Evolutionary conservation across 306 rosid species (phyloP).

Genomic region (Malus sieversii): DNA sequence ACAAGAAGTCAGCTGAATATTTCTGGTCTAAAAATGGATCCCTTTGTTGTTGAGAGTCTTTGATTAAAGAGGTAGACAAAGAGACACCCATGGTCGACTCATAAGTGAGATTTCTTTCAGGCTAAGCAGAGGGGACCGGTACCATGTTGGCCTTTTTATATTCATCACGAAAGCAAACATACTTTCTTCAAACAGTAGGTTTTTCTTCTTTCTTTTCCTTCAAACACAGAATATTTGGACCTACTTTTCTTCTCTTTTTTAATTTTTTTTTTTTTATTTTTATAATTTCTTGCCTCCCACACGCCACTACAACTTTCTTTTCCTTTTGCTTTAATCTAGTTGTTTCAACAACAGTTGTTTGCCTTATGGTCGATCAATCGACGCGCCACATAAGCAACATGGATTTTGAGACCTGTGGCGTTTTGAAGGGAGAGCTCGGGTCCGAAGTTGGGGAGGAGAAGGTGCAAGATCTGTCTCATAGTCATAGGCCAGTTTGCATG

Average conservation of each 20-base stretch:
- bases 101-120: slow-evolving; percentile 22
- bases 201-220: slow-evolving; percentile 3
- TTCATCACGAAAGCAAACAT: slow-evolving; percentile 36
- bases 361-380: neutral
- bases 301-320: slow-evolving; percentile 5
- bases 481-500: neutral
- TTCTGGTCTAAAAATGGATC: slow-evolving; percentile 18
- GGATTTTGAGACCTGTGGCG: neutral
- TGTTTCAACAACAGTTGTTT: neutral
- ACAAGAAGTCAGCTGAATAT: slow-evolving; percentile 8
- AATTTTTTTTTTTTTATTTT: neutral
- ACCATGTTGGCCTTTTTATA: slow-evolving; percentile 25
- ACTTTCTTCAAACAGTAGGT: slow-evolving; percentile 22
- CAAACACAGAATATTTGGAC: slow-evolving; percentile 30
- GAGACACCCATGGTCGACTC: slow-evolving; percentile 42
- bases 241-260: neutral
- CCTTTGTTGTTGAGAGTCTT: neutral
- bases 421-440: neutral
- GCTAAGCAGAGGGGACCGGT: slow-evolving; percentile 3
- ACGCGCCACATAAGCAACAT: neutral
- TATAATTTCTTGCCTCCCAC: slow-evolving; percentile 20
- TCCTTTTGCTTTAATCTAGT: neutral
- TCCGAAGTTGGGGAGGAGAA: neutral
- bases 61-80: slow-evolving; percentile 41
- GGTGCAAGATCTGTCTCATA: neutral